Conservation (phyloP, 805 yeast genomes). For the Cyberlindnera maritima region DNA sequence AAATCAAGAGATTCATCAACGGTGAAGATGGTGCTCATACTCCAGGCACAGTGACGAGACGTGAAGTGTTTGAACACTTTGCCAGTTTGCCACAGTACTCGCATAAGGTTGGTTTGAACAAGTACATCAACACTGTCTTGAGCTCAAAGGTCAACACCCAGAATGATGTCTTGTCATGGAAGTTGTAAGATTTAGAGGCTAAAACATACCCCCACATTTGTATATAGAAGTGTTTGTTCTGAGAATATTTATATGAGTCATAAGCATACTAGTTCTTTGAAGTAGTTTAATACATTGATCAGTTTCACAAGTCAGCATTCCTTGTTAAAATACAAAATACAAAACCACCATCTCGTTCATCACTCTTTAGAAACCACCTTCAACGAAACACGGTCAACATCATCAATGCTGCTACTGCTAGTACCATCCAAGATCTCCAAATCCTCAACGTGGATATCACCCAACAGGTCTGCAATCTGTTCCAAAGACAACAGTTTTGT, state of each 20-base stretch:
- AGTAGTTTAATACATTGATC: too few relatives aligned
- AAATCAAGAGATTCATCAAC: constrained; percentile 61
- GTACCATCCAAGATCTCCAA: neutral
- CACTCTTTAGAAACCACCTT: neutral
- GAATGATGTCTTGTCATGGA: constrained; percentile 19
- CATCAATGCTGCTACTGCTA: neutral
- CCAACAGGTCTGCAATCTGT: constrained; percentile 28
- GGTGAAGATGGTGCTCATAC: constrained; percentile 53
- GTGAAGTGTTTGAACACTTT: constrained; percentile 68
- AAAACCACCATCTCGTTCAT: neutral
- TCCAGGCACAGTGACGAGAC: constrained; percentile 42
- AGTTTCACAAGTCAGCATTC: too few relatives aligned
- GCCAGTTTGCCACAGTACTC: constrained; percentile 36
- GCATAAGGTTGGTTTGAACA: constrained; percentile 56
- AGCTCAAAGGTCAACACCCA: constrained; percentile 27
- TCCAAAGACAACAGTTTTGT: constrained; percentile 31
- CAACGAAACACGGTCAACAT: constrained; percentile 8
- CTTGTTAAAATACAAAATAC: neutral
- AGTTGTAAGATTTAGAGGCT: constrained; percentile 11
- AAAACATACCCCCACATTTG: neutral
- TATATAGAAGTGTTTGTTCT: neutral
- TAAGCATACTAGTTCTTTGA: too few relatives aligned
- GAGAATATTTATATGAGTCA: constrained; percentile 13
- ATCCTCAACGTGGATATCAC: constrained; percentile 18
- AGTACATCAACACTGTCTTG: constrained; percentile 58